Evolutionary conservation across 2,329 filamentous ascomycete species (phyloP).

Genomic region (Tympanopsis confertula): DNA sequence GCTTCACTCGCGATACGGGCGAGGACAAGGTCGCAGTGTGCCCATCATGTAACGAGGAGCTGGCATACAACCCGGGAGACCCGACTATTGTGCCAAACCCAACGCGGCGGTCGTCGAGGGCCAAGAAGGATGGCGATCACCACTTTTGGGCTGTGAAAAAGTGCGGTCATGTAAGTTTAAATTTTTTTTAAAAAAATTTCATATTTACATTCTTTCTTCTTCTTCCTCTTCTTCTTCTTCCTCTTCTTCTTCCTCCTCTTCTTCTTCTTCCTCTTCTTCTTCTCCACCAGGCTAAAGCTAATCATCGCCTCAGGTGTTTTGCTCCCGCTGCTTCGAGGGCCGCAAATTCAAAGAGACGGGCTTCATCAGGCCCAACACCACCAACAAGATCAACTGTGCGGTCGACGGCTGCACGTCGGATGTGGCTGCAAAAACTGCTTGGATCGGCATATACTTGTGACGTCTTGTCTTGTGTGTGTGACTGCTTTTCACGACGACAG

Average conservation of each 20-base stretch:
- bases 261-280: slow-evolving; percentile 1
- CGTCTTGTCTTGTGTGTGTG: too few species aligned
- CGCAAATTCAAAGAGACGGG: slow-evolving; percentile 23
- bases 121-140: slow-evolving; percentile 49
- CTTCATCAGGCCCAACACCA: slow-evolving; percentile 24
- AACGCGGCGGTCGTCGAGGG: slow-evolving; percentile 19
- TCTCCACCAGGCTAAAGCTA: slow-evolving; percentile 9
- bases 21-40: slow-evolving; percentile 69
- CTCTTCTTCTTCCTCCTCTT: not conserved
- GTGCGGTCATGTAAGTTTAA: slow-evolving; percentile 72
- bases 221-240: not conserved
- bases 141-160: slow-evolving; percentile 86
- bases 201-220: slow-evolving; percentile 1
- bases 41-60: slow-evolving; percentile 73
- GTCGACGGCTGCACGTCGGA: slow-evolving; percentile 45
- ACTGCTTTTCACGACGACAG: too few species aligned
- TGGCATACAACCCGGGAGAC: slow-evolving; percentile 54
- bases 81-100: slow-evolving; percentile 16
- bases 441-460: slow-evolving; percentile 50
- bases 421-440: slow-evolving; percentile 39
- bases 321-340: slow-evolving; percentile 47
- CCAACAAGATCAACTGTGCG: slow-evolving; percentile 27
- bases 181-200: slow-evolving; percentile 12
- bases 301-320: slow-evolving; percentile 39
- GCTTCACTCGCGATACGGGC: slow-evolving; percentile 68